These are phyloP conservation scores for Cladorrhinum sp. DNA, from an alignment of 2,329 filamentous ascomycete species.

Conservation along the genomic window DNA sequence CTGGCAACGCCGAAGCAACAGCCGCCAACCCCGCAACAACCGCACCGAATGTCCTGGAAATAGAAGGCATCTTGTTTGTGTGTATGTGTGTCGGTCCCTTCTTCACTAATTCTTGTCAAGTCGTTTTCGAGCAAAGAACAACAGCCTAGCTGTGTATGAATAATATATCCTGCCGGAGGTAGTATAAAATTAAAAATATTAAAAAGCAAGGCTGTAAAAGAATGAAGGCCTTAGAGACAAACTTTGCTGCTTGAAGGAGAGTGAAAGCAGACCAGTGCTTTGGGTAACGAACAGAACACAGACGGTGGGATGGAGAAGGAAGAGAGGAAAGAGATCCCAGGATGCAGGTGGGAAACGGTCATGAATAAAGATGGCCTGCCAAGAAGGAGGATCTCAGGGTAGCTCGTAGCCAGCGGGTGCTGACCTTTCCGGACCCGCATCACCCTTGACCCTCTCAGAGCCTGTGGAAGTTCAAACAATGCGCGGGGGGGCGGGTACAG, in stretches of 20 bases:
- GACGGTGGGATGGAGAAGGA: slow-evolving; percentile 20
- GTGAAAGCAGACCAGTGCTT: slow-evolving; percentile 52
- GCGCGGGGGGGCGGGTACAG: slow-evolving; percentile 1
- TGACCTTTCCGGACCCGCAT: slow-evolving; percentile 29
- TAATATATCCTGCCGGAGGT: slow-evolving; percentile 20
- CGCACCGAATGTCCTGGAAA: slow-evolving; percentile 43
- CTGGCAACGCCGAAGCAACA: slow-evolving; percentile 46
- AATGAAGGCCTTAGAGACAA: slow-evolving; percentile 10
- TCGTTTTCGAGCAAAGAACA: slow-evolving; percentile 36
- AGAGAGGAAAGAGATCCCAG: slow-evolving; percentile 12
- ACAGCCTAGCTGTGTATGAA: slow-evolving; percentile 39
- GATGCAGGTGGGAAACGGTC: slow-evolving; percentile 23
- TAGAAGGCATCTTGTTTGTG: slow-evolving; percentile 41
- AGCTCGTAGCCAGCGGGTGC: slow-evolving; percentile 24
- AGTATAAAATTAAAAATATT: slow-evolving; percentile 30
- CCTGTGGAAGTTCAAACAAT: not conserved
- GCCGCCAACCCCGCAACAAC: slow-evolving; percentile 45
- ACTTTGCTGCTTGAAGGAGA: slow-evolving; percentile 30
- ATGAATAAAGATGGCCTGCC: slow-evolving; percentile 28
- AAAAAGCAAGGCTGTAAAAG: slow-evolving; percentile 16
- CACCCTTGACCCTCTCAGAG: not conserved
- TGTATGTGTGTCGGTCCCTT: slow-evolving; percentile 30
- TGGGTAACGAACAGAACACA: slow-evolving; percentile 35
- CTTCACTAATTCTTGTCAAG: slow-evolving; percentile 25
- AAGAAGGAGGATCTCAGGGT: slow-evolving; percentile 19